These are phyloP conservation scores for Immersiella caudata DNA, from an alignment of 495 filamentous ascomycete genomes.

Conservation along the genomic window DNA sequence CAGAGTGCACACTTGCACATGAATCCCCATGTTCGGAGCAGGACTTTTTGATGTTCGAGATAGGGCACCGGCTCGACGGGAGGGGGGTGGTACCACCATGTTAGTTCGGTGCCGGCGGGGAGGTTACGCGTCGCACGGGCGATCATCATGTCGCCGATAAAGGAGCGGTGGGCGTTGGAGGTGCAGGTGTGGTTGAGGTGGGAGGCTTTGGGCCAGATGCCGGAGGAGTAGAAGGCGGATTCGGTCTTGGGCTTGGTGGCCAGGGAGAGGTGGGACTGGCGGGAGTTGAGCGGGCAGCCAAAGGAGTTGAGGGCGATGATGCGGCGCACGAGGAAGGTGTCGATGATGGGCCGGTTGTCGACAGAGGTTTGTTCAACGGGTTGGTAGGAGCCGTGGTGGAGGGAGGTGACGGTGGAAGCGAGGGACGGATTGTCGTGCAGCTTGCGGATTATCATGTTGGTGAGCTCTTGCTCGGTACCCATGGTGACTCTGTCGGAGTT, in stretches of 20 bases:
- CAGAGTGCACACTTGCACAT: constrained; percentile 16
- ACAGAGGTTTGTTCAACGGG: constrained; percentile 37
- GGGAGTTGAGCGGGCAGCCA: constrained; percentile 31
- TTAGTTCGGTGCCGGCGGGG: constrained; percentile 37
- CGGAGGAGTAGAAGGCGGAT: constrained; percentile 16
- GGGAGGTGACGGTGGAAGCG: constrained; percentile 37
- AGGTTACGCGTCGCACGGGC: constrained; percentile 55
- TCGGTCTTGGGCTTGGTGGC: constrained; percentile 27
- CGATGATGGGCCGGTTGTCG: constrained; percentile 50
- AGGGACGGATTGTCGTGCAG: constrained; percentile 49
- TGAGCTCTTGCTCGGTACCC: constrained; percentile 44
- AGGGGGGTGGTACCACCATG: constrained; percentile 29
- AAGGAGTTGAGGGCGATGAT: constrained; percentile 51
- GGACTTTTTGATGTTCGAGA: constrained; percentile 19
- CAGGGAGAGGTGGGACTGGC: constrained; percentile 22
- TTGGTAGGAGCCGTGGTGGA: constrained; percentile 46
- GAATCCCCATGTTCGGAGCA: constrained; percentile 49
- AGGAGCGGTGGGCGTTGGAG: constrained; percentile 49
- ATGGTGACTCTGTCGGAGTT: constrained; percentile 32
- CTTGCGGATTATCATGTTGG: constrained; percentile 47
- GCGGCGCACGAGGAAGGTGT: constrained; percentile 50
- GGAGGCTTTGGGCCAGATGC: constrained; percentile 40
- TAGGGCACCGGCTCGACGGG: constrained; percentile 2
- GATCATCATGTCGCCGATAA: constrained; percentile 64
- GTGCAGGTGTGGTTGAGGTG: constrained; percentile 61